Evolutionary conservation across 2,329 filamentous ascomycete species (phyloP), one percentile per base, ranked within the genome.

Genomic region (Pseudocercospora fuligena): DNA sequence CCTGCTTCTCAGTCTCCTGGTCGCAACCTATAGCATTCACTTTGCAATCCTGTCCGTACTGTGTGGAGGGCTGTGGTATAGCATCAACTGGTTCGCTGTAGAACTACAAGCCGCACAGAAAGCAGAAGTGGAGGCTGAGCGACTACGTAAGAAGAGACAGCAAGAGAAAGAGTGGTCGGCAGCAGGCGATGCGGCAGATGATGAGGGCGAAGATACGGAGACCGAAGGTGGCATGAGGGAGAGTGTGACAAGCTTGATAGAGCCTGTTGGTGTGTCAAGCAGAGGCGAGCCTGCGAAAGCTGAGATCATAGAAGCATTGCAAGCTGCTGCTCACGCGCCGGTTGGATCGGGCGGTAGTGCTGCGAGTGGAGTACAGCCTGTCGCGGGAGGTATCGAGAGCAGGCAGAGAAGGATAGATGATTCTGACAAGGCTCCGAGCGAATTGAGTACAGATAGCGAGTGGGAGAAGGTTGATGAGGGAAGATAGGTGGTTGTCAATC

Each of bases 51-150:
- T 99, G 5, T 97, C 92, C 12, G 75, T 89, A 66, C 84, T 99
- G 9, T 92, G 89, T 70, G 94, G 83, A 33, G 91, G 92, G 4
- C 85, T 98, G 40, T 99, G 95, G 95, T 93, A 88, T 83, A 88
- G 91, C 65, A 94, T 98, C 82, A 98, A 98, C 86, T 99, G 95
- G 95, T 98, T 99, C 77, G 93, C 92, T 63, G 82, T 82, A 54
- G 94, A 90, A 76, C 79, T 90, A 61, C 77, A 79, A 31, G 80
- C 80, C 33, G 80, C 82, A 70, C 78, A 84, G 70, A 76, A 75
- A 51, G 78, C 81, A 72, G 80, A 84, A 73, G 82, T 84, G 72
- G 83, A 86, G 69, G 83, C 83, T 19, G 83, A 83, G 69, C 77
- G 80, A 67, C 78, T 82, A 59, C 63, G 79, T 73, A 71, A 77